These are phyloP conservation scores for Diversispora eburnea DNA, from an alignment of 192 early-diverging fungal species.

Conservation along the genomic window DNA sequence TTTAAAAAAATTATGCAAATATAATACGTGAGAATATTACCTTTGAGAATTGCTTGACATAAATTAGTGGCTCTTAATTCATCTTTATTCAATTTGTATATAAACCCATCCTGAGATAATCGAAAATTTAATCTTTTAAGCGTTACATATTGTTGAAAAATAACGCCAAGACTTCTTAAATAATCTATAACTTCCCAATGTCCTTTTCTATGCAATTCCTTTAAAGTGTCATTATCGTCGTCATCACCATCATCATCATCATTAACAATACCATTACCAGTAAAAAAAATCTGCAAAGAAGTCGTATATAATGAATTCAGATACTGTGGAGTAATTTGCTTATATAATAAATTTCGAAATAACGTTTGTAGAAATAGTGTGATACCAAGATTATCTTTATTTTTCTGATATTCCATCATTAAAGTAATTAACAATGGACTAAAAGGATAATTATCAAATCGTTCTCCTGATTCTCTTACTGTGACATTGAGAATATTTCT, in stretches of 20 bases:
- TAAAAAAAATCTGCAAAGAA: conserved; percentile 20
- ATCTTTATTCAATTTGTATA: neutral
- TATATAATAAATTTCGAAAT: conserved; percentile 31
- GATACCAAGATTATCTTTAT: conserved; percentile 32
- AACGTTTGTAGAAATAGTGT: conserved; percentile 38
- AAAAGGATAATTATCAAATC: conserved; percentile 38
- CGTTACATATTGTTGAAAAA: neutral
- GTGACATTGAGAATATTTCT: conserved; percentile 13
- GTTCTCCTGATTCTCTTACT: conserved; percentile 18
- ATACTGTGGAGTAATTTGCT: conserved; percentile 40
- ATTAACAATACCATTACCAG: conserved; percentile 11
- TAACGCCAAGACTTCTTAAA: neutral
- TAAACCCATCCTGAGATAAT: too few relatives aligned
- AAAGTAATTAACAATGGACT: conserved; percentile 50
- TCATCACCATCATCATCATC: conserved; percentile 11
- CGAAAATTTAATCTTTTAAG: neutral
- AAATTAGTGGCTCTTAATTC: neutral
- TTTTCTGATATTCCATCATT: conserved; percentile 42
- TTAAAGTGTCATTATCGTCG: neutral
- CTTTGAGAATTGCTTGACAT: neutral
- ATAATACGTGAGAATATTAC: neutral
- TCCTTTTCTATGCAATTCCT: neutral
- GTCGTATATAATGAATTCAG: conserved; percentile 28
- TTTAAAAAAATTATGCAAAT: neutral
- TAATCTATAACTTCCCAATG: neutral